phyloP scores from a whole-genome alignment of 129 eudicot species.

The Artemisia tridentata region DNA sequence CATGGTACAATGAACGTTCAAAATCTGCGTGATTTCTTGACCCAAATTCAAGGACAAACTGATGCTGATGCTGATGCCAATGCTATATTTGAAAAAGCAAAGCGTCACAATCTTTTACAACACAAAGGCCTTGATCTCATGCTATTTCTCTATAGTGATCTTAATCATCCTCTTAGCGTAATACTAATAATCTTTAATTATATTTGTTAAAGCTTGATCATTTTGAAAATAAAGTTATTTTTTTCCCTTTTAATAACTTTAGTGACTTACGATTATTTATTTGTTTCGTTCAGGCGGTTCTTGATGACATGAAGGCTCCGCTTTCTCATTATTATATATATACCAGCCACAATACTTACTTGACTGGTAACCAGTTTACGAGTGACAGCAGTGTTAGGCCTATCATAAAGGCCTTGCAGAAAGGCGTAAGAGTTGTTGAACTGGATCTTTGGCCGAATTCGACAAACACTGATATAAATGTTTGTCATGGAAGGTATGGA shows the following conservation, averaged over 20 bases:
- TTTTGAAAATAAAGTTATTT: neutral
- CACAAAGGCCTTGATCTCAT: conserved; percentile 50
- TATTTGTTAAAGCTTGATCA: neutral
- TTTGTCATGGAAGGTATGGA: conserved; percentile 61
- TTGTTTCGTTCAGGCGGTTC: conserved; percentile 33
- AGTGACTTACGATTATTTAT: neutral
- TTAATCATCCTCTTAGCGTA: conserved; percentile 41
- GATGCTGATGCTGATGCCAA: conserved; percentile 33
- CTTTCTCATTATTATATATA: conserved; percentile 13
- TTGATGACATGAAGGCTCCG: conserved; percentile 49
- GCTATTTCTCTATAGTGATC: conserved; percentile 44
- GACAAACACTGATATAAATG: conserved; percentile 41
- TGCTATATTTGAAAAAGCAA: conserved; percentile 35
- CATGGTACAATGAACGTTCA: conserved; percentile 34
- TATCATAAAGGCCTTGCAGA: conserved; percentile 44
- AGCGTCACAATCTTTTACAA: conserved; percentile 34
- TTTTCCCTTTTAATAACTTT: neutral
- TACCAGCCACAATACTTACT: conserved; percentile 52
- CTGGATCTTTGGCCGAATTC: conserved; percentile 57
- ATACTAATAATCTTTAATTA: neutral
- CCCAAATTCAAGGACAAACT: conserved; percentile 42
- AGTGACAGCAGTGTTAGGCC: conserved; percentile 55
- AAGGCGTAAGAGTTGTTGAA: conserved; percentile 45
- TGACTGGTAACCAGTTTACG: conserved; percentile 59
- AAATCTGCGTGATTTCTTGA: conserved; percentile 40